Base-by-base conservation (phyloP, 371 early-diverging fungal genomes). In the Apophysomyces trapeziformis region DNA sequence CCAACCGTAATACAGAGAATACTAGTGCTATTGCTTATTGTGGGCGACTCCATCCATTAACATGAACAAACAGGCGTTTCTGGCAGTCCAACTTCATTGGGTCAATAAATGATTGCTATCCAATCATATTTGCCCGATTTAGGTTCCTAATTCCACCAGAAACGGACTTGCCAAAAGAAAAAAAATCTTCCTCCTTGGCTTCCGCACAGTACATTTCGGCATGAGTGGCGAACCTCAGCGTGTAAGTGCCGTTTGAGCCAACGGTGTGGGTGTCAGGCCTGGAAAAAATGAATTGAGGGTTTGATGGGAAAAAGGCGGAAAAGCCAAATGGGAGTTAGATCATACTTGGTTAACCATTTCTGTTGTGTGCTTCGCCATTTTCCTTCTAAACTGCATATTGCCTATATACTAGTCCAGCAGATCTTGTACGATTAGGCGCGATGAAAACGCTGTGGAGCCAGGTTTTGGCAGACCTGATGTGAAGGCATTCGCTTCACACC, bases 211-310 rank as follows among this genome's bases (percentile, higher is more conserved):
- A 21, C 5, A 50, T 21, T 26, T 50, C 54, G 54, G n/a, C 54
- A 50, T 50, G 54, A 50, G 54, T 50, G 54, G 54, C 9, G 54
- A 50, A 50, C 54, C 21, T 50, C 54, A 50, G 54, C 54, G 21
- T 26, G 54, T 50, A 50, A 50, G 54, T 50, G 54, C 54, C 54
- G 1, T 50, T 16, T 9, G 21, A 18, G 18, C 18, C 11, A n/a
- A 26, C 21, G 16, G 9, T 18, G 54, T 26, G 54, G 54, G 21
- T 50, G 7, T 14, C 18, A 9, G 54, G 21, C 9, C n/a, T 26
- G 54, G 8, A 21, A 50, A 21, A 21, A 8, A 50, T 7, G 4
- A 21, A n/a, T 32, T n/a, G 54, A 16, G 54, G 21, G 1, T 26
- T 50, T 50, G 54, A 11, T 26, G 32, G 32, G 32, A 26, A 26